Percentiles rank a stretch among this genome's conserved stretches.
These are phyloP conservation scores for Torrubiellomyces zombiae DNA, from an alignment of 2,329 filamentous ascomycete genomes.

Conservation along the genomic window DNA sequence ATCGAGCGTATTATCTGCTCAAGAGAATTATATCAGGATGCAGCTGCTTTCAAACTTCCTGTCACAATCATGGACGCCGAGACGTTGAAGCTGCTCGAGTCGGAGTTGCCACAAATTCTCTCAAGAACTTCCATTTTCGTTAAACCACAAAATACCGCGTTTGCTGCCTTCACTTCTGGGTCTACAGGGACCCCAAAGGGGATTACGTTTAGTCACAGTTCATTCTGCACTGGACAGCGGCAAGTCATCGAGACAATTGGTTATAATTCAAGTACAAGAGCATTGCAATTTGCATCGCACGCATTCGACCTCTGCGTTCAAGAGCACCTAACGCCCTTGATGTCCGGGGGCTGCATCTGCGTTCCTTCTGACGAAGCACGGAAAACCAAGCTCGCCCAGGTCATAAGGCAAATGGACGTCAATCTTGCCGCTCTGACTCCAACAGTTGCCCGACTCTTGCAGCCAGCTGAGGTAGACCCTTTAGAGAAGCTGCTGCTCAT, in stretches of 20 bases:
- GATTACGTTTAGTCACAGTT: neutral
- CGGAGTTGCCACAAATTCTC: too few relatives aligned
- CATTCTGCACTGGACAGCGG: neutral
- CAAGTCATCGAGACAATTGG: slow-evolving; percentile 5
- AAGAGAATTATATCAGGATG: too few relatives aligned
- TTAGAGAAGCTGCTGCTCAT: neutral
- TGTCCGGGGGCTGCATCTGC: neutral
- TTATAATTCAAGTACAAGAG: neutral
- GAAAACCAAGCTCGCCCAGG: neutral
- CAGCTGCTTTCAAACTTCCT: too few relatives aligned
- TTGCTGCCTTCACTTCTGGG: neutral
- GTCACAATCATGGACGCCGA: too few relatives aligned
- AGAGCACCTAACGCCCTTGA: neutral
- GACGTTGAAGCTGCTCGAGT: too few relatives aligned
- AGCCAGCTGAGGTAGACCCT: neutral
- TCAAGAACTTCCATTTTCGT: too few relatives aligned
- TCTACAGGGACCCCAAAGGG: neutral
- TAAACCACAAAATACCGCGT: neutral
- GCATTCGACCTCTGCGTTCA: slow-evolving; percentile 1
- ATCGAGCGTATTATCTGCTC: too few relatives aligned
- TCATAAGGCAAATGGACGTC: neutral
- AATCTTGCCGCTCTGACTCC: neutral
- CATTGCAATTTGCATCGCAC: slow-evolving; percentile 1
- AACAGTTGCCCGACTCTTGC: neutral
- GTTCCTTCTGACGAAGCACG: slow-evolving; percentile 1